These are phyloP conservation scores for Microsporum ferrugineum DNA, from an alignment of 2,329 filamentous ascomycete species.

Conservation along the genomic window DNA sequence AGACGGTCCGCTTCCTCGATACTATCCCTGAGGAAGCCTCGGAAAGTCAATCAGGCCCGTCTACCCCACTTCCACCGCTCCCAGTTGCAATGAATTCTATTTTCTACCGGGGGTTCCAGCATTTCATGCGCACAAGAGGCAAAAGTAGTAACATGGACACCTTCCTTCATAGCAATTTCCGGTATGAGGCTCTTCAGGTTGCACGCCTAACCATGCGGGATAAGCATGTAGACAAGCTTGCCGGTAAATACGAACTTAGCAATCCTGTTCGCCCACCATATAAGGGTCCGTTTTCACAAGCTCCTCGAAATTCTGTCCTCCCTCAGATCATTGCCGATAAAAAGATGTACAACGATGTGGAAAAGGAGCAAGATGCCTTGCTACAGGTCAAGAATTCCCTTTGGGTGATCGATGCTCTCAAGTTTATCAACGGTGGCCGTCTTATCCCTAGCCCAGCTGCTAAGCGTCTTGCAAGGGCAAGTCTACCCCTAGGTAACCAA, in stretches of 20 bases:
- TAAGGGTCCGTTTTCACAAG: constrained; percentile 58
- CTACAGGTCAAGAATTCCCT: constrained; percentile 52
- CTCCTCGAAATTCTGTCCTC: constrained; percentile 56
- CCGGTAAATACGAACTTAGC: constrained; percentile 72
- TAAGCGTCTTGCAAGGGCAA: constrained; percentile 25
- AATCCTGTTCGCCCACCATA: constrained; percentile 59
- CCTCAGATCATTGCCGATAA: constrained; percentile 47
- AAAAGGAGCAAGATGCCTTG: constrained; percentile 72
- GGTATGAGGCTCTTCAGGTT: constrained; percentile 80
- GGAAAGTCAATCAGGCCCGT: constrained; percentile 16
- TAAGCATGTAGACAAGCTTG: constrained; percentile 66
- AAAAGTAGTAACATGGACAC: constrained; percentile 48
- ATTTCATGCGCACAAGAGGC: constrained; percentile 48
- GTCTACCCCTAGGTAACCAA: constrained; percentile 16
- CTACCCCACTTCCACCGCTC: constrained; percentile 20
- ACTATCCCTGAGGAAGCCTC: constrained; percentile 31
- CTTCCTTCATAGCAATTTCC: constrained; percentile 71
- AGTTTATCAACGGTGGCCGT: constrained; percentile 49
- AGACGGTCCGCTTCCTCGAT: constrained; percentile 25
- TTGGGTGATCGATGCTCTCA: constrained; percentile 53
- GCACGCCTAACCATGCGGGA: constrained; percentile 63
- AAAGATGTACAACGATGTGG: constrained; percentile 34
- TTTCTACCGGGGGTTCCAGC: constrained; percentile 80
- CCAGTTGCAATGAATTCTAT: constrained; percentile 57
- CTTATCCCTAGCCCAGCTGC: constrained; percentile 46